Percentiles rank a stretch among this genome's conserved stretches.
These are phyloP conservation scores for Mariannaea elegans DNA, from an alignment of 2,329 filamentous ascomycete species.

Conservation along the genomic window DNA sequence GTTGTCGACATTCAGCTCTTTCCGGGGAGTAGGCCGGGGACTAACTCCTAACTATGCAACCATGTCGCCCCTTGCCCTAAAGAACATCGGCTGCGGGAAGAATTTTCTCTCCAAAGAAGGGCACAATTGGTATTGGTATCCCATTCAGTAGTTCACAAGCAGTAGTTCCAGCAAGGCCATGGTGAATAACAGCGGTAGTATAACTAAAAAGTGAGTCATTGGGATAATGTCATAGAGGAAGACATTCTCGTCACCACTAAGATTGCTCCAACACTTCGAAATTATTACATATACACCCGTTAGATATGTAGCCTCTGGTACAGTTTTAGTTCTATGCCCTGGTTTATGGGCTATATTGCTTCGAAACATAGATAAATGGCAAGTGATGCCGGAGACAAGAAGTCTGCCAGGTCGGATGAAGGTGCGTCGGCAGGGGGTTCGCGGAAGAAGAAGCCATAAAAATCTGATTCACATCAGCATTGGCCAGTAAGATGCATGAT, in stretches of 20 bases:
- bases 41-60: slow-evolving; percentile 28
- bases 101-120: slow-evolving; percentile 69
- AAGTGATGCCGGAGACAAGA: slow-evolving; percentile 63
- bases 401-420: slow-evolving; percentile 60
- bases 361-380: slow-evolving; percentile 78
- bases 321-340: slow-evolving; percentile 69
- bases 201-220: slow-evolving; percentile 79
- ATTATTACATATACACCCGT: slow-evolving; percentile 74
- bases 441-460: slow-evolving; percentile 75
- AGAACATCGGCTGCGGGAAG: not conserved
- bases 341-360: slow-evolving; percentile 78
- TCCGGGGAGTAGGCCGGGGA: slow-evolving; percentile 25
- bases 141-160: slow-evolving; percentile 74
- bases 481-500: no score
- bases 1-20: slow-evolving; percentile 16
- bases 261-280: slow-evolving; percentile 76
- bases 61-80: slow-evolving; percentile 30
- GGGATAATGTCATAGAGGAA: slow-evolving; percentile 76
- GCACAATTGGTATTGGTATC: slow-evolving; percentile 75
- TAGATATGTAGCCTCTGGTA: slow-evolving; percentile 70
- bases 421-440: slow-evolving; percentile 64
- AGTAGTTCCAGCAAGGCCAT: slow-evolving; percentile 78
- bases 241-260: slow-evolving; percentile 69
- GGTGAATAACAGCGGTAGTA: slow-evolving; percentile 72
- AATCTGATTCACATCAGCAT: slow-evolving; percentile 25